phyloP scores from a whole-genome alignment of 75 land plant species.

The Cupressus sempervirens region DNA sequence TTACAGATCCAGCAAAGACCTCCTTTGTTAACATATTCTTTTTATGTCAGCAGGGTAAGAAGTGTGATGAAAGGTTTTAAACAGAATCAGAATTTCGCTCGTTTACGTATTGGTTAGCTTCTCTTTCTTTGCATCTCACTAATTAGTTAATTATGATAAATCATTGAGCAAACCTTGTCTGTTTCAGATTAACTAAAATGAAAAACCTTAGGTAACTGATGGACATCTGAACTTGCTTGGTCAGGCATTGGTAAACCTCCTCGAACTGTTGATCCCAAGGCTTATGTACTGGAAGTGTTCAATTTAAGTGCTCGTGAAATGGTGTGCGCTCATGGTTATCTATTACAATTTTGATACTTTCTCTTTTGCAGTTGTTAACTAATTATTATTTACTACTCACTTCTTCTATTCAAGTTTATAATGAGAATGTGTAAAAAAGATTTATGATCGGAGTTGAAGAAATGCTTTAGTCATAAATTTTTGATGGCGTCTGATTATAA shows the following conservation, averaged over 20 bases:
- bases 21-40: neutral
- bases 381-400: neutral
- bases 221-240: neutral
- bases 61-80: slow-evolving; percentile 74
- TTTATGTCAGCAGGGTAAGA: slow-evolving; percentile 52
- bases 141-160: slow-evolving; percentile 8
- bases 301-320: slow-evolving; percentile 54
- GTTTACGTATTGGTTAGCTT: slow-evolving; percentile 79
- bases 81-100: slow-evolving; percentile 66
- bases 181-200: neutral
- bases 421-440: neutral
- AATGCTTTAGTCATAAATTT: neutral
- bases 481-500: neutral
- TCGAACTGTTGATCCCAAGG: slow-evolving; percentile 89
- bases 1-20: neutral
- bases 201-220: neutral
- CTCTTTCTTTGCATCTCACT: neutral
- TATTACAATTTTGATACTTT: neutral
- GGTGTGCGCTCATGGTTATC: slow-evolving; percentile 35
- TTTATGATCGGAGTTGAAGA: neutral
- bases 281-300: slow-evolving; percentile 87
- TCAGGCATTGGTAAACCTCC: slow-evolving; percentile 94
- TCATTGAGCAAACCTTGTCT: neutral
- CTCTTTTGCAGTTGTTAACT: neutral
- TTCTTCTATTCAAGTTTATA: neutral